Evolutionary conservation across 2,329 filamentous ascomycete genomes (phyloP), one percentile per base, ranked within the genome.

Genomic region (Davidsoniella eucalypti): DNA sequence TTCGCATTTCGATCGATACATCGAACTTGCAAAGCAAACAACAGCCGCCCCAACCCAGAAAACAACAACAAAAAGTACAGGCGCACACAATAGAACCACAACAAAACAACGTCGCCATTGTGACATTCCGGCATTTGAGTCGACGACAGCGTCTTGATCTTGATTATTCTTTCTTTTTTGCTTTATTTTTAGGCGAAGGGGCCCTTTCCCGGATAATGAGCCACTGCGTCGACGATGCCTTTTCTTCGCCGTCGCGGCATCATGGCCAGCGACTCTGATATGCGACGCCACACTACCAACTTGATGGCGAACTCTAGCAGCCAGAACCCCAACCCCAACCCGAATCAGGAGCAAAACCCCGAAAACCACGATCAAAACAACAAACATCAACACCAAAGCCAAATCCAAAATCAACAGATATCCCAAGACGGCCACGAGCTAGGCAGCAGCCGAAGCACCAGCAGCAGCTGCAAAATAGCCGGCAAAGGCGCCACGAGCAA

Each of bases 171-270:
- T 25, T 12, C 44, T 43, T 12, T 41, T 41, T 23, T 10, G 5
- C n/a, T n/a, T 26, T 25, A 21, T 25, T 44, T 23, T 16, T 44
- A 10, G 43, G 23, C 38, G 29, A 48, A 23, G 8, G 23, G 18
- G 38, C 49, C 12, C 36, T 39, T 21, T 21, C 25, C 23, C 44
- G 12, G 46, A 50, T 50, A 43, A 64, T 55, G 61, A 69, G 68
- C 65, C 65, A 55, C 61, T 60, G 58, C 59, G 59, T 61, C 60
- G 61, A 64, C 56, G 59, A 78, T 78, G 75, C 73, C 75, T 59
- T 75, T 78, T 58, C 67, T 78, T 65, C 75, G 75, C 65, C 74
- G 74, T 63, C 73, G 73, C 62, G 74, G 72, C 66, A 73, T 71
- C 58, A 66, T 70, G 68, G 72, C 69, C 65, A 76, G 71, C 68